Percentiles rank a stretch among this genome's conserved stretches.
Conservation (phyloP, 139 green algal genomes). For the Closterium sp. region DNA sequence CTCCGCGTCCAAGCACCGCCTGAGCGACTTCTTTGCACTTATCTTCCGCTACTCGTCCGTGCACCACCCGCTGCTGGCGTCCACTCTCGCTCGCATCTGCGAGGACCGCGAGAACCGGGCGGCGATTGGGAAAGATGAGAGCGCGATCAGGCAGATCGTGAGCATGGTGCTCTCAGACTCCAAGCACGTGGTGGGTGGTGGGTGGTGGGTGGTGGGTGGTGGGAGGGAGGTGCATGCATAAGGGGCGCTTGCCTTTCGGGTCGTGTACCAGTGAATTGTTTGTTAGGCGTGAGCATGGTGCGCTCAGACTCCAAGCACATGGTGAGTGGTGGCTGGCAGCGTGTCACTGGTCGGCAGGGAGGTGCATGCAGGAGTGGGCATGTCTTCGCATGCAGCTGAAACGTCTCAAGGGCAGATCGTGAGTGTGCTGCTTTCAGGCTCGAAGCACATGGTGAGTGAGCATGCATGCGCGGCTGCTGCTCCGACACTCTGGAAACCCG, state of each 20-base stretch:
- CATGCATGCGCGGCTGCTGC: background rate
- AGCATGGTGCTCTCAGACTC: slow-evolving; percentile 79
- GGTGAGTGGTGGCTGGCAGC: too few relatives aligned
- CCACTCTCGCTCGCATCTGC: slow-evolving; percentile 65
- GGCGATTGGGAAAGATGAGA: slow-evolving; percentile 75
- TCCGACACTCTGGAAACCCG: too few relatives aligned
- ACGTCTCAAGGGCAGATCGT: slow-evolving; percentile 86
- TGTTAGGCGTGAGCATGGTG: too few relatives aligned
- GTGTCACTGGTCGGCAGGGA: too few relatives aligned
- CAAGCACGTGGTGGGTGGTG: slow-evolving; percentile 58
- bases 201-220: background rate
- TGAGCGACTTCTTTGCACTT: slow-evolving; percentile 77
- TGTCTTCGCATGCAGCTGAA: too few relatives aligned
- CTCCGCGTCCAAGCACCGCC: slow-evolving; percentile 60
- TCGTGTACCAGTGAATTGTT: too few relatives aligned
- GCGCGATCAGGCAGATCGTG: slow-evolving; percentile 83
- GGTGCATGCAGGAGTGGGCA: too few relatives aligned
- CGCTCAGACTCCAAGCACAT: too few relatives aligned
- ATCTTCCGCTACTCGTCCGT: slow-evolving; percentile 74
- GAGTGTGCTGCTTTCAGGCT: slow-evolving; percentile 77
- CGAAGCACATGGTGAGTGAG: slow-evolving; percentile 60
- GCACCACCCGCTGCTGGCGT: slow-evolving; percentile 71
- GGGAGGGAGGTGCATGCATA: too few relatives aligned
- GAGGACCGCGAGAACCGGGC: slow-evolving; percentile 75
- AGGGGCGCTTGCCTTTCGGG: too few relatives aligned